Base-by-base conservation (phyloP, 352 stramenopile genomes). In the Phytophthora megakarya region DNA sequence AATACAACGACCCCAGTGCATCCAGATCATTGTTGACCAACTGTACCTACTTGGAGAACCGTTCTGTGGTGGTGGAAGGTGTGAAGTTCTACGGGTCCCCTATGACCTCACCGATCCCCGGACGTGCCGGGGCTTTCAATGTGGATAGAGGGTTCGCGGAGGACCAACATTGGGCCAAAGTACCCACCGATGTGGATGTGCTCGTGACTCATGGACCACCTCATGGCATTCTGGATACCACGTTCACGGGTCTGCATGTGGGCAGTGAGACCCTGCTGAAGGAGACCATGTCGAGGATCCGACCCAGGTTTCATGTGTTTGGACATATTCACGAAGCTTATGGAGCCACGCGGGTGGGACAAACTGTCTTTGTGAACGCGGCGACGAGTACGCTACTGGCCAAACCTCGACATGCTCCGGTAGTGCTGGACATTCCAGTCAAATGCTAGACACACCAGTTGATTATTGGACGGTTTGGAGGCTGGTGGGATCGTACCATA, bases 281-380 rank as follows among this genome's bases (percentile, higher is more conserved):
- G 32, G 76, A 96, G 46, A 80, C 96, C 18, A 77, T 95, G 58
- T 85, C 86, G 25, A 81, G 88, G 28, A 82, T 94, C 21, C 75
- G 80, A 22, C 93, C 91, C 15, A 70, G 81, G 30, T 88, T 97
- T 45, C 86, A 97, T 65, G 63, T 98, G 5, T 98, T 97, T 70
- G 93, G 91, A 30, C 93, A 98, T 72, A 97, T 98, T 60, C 93
- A 98, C 63, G 88, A 98, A 71, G 84, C 75, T 12, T 94, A 92
- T 48, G 93, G 93, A 61, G 76, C 81, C 19, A 81, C 79, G 18
- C 84, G 70, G 16, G 71, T 97, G 58, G 90, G 86, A 11, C 65
- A 62, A 3, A 98, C 92, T 0, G 71, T 92, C 6, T 98, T 92
- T 53, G 78, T 98, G 49, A 98, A 98, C 65, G 89, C 88, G 33